A percentile compares a stretch with the other conserved stretches of the same genome.
Evolutionary conservation across 2,329 filamentous ascomycete genomes (phyloP).

Genomic region (Epichloe bromicola): DNA sequence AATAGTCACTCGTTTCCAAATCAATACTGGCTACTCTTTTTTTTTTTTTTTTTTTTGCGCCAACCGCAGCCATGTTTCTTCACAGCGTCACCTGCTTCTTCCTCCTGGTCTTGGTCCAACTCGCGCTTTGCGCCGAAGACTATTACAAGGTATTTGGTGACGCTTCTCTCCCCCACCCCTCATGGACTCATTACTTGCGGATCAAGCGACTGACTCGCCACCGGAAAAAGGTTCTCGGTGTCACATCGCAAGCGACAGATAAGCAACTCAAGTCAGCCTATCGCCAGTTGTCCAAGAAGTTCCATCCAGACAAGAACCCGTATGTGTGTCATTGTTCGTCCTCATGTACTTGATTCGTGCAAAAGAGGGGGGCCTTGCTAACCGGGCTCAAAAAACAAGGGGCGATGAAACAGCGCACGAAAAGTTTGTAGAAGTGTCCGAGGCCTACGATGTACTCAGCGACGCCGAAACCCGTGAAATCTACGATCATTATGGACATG

Average conservation of each 20-base stretch:
- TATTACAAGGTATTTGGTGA: slow-evolving; percentile 56
- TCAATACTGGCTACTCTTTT: not conserved
- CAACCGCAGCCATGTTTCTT: slow-evolving; percentile 35
- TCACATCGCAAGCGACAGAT: slow-evolving; percentile 68
- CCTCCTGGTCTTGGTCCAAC: slow-evolving; percentile 39
- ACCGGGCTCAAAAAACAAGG: slow-evolving; percentile 27
- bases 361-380: slow-evolving; percentile 1
- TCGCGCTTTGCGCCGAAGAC: slow-evolving; percentile 51
- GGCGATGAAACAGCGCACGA: slow-evolving; percentile 67
- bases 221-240: slow-evolving; percentile 52
- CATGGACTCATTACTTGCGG: not conserved
- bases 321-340: slow-evolving; percentile 31
- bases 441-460: slow-evolving; percentile 87
- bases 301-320: slow-evolving; percentile 96
- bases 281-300: slow-evolving; percentile 84
- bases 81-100: slow-evolving; percentile 35
- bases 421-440: slow-evolving; percentile 87
- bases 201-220: not conserved
- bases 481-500: slow-evolving; percentile 90
- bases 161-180: too few relatives aligned
- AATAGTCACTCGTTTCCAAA: not conserved
- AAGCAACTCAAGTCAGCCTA: slow-evolving; percentile 91
- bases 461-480: slow-evolving; percentile 69
- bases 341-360: not conserved
- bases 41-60: slow-evolving; percentile 1